A percentile compares a stretch with the other conserved stretches of the same genome.
phyloP scores from a whole-genome alignment of 257 asterid species.

The Eustoma russellianum region DNA sequence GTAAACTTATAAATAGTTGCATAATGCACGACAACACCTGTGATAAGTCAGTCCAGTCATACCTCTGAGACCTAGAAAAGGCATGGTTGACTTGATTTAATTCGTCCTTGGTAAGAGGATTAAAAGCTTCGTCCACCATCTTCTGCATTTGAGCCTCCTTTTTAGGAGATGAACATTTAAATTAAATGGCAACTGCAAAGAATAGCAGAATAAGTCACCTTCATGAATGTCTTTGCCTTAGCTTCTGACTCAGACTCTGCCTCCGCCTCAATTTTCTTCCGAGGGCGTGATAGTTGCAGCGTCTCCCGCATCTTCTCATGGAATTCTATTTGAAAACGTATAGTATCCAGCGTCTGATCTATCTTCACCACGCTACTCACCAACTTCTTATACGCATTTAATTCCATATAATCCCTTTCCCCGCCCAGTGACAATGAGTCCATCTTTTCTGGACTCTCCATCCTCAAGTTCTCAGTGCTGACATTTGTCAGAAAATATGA shows the following conservation, averaged over 20 bases:
- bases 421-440: slow-evolving; percentile 17
- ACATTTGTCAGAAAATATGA: slow-evolving; percentile 29
- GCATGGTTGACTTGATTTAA: slow-evolving; percentile 30
- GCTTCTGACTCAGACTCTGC: not conserved
- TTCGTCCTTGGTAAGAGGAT: slow-evolving; percentile 58
- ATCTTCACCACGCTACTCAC: slow-evolving; percentile 13
- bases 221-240: no score
- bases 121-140: slow-evolving; percentile 50
- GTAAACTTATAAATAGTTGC: no score
- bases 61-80: slow-evolving; percentile 42
- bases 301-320: slow-evolving; percentile 13
- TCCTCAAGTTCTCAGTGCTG: slow-evolving; percentile 21
- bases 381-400: slow-evolving; percentile 27
- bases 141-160: slow-evolving; percentile 33
- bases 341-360: slow-evolving; percentile 15
- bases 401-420: slow-evolving; percentile 12
- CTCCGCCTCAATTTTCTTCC: slow-evolving; percentile 23
- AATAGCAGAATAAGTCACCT: no score
- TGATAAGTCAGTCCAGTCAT: slow-evolving; percentile 4
- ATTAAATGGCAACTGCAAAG: no score
- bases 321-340: slow-evolving; percentile 27
- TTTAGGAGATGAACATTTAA: no score
- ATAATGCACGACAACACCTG: no score
- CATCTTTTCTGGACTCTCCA: slow-evolving; percentile 25
- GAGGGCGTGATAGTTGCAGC: slow-evolving; percentile 22